Conservation (phyloP, 2,329 filamentous ascomycete species). For the Cladosporium sphaerospermum region DNA sequence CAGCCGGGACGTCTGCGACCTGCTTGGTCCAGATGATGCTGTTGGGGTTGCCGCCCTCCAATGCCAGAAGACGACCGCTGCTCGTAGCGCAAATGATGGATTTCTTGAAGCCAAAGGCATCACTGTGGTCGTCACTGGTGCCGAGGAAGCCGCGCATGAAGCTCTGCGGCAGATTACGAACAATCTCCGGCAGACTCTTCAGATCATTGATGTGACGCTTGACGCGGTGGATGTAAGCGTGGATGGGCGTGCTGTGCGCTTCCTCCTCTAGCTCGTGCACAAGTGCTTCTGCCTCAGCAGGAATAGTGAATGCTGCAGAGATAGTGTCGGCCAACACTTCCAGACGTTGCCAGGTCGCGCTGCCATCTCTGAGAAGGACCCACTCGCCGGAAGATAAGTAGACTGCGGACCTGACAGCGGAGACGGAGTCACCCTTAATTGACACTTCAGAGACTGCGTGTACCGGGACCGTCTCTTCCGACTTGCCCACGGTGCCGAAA, state of each 20-base stretch:
- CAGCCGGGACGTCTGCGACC: slow-evolving; percentile 48
- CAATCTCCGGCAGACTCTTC: slow-evolving; percentile 65
- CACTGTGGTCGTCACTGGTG: slow-evolving; percentile 41
- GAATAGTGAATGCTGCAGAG: slow-evolving; percentile 71
- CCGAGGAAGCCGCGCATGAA: slow-evolving; percentile 51
- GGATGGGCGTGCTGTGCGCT: slow-evolving; percentile 69
- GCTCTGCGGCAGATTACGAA: slow-evolving; percentile 62
- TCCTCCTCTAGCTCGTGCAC: slow-evolving; percentile 79
- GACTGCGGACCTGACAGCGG: slow-evolving; percentile 71
- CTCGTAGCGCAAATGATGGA: slow-evolving; percentile 73
- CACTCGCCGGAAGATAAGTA: slow-evolving; percentile 65
- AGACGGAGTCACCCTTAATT: slow-evolving; percentile 59
- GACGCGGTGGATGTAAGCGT: slow-evolving; percentile 83
- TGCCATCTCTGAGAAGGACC: slow-evolving; percentile 77
- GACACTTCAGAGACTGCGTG: slow-evolving; percentile 79
- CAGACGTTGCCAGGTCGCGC: slow-evolving; percentile 69
- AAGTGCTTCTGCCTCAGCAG: slow-evolving; percentile 58
- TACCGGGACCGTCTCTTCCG: slow-evolving; percentile 38
- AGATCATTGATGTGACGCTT: slow-evolving; percentile 76
- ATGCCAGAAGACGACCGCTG: slow-evolving; percentile 69
- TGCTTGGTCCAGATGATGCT: slow-evolving; percentile 69
- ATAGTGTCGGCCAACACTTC: slow-evolving; percentile 78
- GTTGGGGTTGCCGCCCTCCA: slow-evolving; percentile 71
- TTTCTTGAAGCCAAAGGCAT: slow-evolving; percentile 86
- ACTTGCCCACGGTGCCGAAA: slow-evolving; percentile 22